phyloP scores from a whole-genome alignment of 345 rosid genomes.

The Rhizophora mangle region DNA sequence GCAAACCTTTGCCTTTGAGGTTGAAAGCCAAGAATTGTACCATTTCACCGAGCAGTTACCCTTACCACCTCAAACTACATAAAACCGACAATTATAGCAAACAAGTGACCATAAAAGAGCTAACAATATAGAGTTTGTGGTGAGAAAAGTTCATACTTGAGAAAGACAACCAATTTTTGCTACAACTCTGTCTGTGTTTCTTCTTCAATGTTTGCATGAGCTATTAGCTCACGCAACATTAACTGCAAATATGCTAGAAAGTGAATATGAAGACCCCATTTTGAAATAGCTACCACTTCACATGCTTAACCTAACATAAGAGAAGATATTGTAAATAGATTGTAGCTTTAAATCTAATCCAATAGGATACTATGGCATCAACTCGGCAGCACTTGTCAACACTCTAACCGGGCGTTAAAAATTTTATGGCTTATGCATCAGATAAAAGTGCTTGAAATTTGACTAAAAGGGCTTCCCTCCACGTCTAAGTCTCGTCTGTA shows the following conservation, averaged over 20 bases:
- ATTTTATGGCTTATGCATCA: too few relatives aligned
- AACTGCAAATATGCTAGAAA: conserved; percentile 43
- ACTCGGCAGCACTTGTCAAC: too few relatives aligned
- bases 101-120: not conserved
- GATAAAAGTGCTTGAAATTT: too few relatives aligned
- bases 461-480: too few relatives aligned
- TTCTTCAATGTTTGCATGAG: conserved; percentile 57
- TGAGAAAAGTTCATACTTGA: conserved; percentile 48
- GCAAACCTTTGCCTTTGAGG: not conserved
- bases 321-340: not conserved
- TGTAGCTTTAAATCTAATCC: too few relatives aligned
- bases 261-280: not conserved
- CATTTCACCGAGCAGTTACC: not conserved
- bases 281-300: not conserved
- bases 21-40: not conserved
- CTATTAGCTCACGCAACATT: conserved; percentile 72
- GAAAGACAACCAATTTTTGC: conserved; percentile 56
- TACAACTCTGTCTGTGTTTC: conserved; percentile 57
- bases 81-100: not conserved
- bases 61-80: not conserved
- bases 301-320: not conserved
- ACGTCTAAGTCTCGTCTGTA: too few relatives aligned
- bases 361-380: too few relatives aligned
- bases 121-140: not conserved
- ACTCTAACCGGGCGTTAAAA: too few relatives aligned